phyloP scores from a whole-genome alignment of 768 basidiomycete species.

The Tylopilus balloui region DNA sequence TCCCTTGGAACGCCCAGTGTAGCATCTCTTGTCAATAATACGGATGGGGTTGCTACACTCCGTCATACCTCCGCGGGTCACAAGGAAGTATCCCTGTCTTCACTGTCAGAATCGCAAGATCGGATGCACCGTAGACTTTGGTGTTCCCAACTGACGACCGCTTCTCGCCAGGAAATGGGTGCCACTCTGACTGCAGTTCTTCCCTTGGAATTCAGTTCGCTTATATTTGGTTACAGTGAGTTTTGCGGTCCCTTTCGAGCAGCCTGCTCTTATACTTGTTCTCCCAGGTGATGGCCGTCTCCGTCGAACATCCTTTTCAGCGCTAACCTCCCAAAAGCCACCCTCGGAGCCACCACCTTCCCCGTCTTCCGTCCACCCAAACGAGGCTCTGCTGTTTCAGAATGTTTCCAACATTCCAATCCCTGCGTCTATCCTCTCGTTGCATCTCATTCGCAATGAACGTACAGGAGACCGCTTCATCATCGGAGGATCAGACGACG shows the following conservation, averaged over 20 bases:
- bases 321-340: constrained; percentile 22
- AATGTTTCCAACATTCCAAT: constrained; percentile 46
- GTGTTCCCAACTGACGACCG: constrained; percentile 12
- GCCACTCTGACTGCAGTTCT: constrained; percentile 38
- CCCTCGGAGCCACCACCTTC: background rate
- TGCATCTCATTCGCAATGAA: constrained; percentile 55
- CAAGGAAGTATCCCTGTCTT: constrained; percentile 19
- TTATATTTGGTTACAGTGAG: constrained; percentile 66
- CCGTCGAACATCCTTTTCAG: constrained; percentile 42
- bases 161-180: constrained; percentile 2
- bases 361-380: constrained; percentile 1
- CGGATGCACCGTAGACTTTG: constrained; percentile 15
- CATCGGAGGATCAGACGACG: constrained; percentile 74
- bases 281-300: constrained; percentile 49
- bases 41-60: constrained; percentile 18
- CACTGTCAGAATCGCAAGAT: constrained; percentile 7
- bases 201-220: constrained; percentile 51
- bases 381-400: constrained; percentile 17
- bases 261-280: background rate
- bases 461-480: constrained; percentile 59
- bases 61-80: constrained; percentile 15
- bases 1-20: constrained; percentile 7
- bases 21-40: constrained; percentile 6
- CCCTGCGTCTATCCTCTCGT: constrained; percentile 37
- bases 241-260: background rate